Evolutionary conservation across 495 filamentous ascomycete genomes (phyloP).

Genomic region (Halenospora varia): DNA sequence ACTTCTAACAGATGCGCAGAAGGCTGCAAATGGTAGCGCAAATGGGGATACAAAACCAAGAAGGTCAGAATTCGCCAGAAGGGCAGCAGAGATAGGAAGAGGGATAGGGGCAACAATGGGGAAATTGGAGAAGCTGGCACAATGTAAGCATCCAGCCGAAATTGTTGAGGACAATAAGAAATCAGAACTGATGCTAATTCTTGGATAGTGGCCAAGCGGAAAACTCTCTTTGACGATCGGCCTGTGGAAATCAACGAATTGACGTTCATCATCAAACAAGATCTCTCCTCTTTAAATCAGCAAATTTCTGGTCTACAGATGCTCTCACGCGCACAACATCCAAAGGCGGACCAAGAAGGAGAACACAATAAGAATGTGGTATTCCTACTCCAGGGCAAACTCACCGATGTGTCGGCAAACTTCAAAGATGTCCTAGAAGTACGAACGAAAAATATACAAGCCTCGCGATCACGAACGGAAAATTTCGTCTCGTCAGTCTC

Average conservation of each 20-base stretch:
- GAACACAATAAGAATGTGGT: conserved; percentile 99
- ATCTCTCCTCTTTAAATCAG: conserved; percentile 81
- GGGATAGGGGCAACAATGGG: conserved; percentile 90
- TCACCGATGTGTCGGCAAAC: conserved; percentile 88
- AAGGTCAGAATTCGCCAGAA: conserved; percentile 78
- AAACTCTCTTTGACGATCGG: conserved; percentile 94
- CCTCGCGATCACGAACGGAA: conserved; percentile 84
- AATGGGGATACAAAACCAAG: conserved; percentile 31
- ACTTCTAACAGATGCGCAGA: conserved; percentile 73
- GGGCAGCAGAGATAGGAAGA: conserved; percentile 83
- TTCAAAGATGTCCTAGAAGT: conserved; percentile 98
- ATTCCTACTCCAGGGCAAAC: conserved; percentile 84
- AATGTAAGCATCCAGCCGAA: conserved; percentile 48
- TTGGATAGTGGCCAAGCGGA: conserved; percentile 77
- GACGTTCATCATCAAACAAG: conserved; percentile 96
- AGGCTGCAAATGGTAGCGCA: conserved; percentile 60
- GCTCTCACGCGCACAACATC: conserved; percentile 67
- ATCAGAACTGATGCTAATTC: conserved; percentile 5
- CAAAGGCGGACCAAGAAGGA: conserved; percentile 79
- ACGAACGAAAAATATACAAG: conserved; percentile 97
- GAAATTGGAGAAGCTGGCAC: conserved; percentile 87
- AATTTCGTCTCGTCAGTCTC: conserved; percentile 92
- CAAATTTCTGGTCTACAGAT: conserved; percentile 79
- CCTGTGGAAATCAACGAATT: conserved; percentile 96
- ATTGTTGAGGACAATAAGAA: not conserved